phyloP scores from a whole-genome alignment of 177 flowering plant genomes.

The Vitis hybrid region DNA sequence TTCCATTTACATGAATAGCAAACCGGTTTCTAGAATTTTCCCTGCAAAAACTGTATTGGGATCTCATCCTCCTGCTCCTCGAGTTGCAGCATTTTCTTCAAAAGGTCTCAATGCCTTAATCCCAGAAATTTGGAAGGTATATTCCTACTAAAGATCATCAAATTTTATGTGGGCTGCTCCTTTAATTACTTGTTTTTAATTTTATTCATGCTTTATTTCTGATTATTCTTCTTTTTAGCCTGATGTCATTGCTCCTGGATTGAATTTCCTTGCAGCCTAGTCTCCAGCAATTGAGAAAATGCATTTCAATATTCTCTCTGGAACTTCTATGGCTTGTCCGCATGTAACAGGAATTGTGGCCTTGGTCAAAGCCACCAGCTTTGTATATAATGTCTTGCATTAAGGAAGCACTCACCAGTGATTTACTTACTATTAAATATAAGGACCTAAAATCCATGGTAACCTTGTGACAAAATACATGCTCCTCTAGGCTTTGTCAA shows the following conservation, averaged over 20 bases:
- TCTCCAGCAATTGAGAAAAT: constrained; percentile 56
- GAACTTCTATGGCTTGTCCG: constrained; percentile 92
- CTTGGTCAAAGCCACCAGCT: constrained; percentile 29
- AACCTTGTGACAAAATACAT: too few species aligned
- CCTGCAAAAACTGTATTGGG: constrained; percentile 60
- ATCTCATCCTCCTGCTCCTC: constrained; percentile 56
- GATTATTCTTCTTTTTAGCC: constrained; percentile 44
- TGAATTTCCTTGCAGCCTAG: constrained; percentile 84
- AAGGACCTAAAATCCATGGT: too few species aligned
- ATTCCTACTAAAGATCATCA: background rate
- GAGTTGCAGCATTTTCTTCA: constrained; percentile 69
- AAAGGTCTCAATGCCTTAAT: constrained; percentile 55
- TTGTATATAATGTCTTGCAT: too few species aligned
- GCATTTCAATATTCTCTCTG: constrained; percentile 73
- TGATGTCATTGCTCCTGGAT: constrained; percentile 77
- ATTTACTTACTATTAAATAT: too few species aligned
- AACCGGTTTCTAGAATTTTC: constrained; percentile 44
- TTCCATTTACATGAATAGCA: constrained; percentile 36
- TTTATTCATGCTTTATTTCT: background rate
- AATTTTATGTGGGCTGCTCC: background rate
- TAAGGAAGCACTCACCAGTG: too few species aligned
- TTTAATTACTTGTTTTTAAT: background rate
- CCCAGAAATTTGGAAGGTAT: constrained; percentile 77
- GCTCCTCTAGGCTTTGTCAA: too few species aligned
- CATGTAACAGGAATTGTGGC: constrained; percentile 21